Evolutionary conservation across 208 protist genomes (phyloP).

Genomic region (Leishmania tropica): DNA sequence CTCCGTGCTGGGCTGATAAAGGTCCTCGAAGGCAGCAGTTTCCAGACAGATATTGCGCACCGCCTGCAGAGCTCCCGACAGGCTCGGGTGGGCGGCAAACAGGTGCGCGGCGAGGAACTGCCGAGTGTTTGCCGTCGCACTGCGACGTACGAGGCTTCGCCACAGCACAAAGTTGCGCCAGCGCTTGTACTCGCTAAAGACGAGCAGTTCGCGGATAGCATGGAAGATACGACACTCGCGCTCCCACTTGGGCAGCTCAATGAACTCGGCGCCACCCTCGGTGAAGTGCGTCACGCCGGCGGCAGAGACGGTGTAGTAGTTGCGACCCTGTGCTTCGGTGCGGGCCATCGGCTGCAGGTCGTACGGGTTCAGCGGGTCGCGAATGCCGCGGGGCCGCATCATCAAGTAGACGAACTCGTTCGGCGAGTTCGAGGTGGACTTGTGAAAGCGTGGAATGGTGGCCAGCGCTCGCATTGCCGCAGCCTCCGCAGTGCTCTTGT

Average conservation of each 20-base stretch:
- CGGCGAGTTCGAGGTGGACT: constrained; percentile 78
- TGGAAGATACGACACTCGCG: constrained; percentile 91
- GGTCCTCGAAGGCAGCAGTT: constrained; percentile 52
- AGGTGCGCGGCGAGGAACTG: constrained; percentile 84
- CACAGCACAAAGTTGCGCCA: constrained; percentile 95
- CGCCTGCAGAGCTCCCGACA: constrained; percentile 76
- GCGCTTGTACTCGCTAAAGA: constrained; percentile 94
- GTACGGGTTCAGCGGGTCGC: constrained; percentile 93
- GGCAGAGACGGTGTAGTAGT: constrained; percentile 95
- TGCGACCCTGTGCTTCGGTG: constrained; percentile 69
- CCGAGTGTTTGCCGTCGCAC: constrained; percentile 77
- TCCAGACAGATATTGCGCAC: constrained; percentile 88
- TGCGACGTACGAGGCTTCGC: constrained; percentile 88
- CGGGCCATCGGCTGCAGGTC: constrained; percentile 94
- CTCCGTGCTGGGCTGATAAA: constrained; percentile 77
- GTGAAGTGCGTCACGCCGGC: constrained; percentile 95
- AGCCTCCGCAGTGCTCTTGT: constrained; percentile 7
- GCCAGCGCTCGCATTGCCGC: constrained; percentile 23
- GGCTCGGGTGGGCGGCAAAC: constrained; percentile 89
- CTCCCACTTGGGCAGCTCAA: constrained; percentile 93
- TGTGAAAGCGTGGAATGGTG: constrained; percentile 76
- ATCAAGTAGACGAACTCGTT: constrained; percentile 93
- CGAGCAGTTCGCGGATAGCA: constrained; percentile 85
- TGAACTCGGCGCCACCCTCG: constrained; percentile 92
- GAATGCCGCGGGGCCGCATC: constrained; percentile 80